These are phyloP conservation scores for Ophiostoma perfectum DNA, from an alignment of 2,329 filamentous ascomycete genomes.

Conservation along the genomic window DNA sequence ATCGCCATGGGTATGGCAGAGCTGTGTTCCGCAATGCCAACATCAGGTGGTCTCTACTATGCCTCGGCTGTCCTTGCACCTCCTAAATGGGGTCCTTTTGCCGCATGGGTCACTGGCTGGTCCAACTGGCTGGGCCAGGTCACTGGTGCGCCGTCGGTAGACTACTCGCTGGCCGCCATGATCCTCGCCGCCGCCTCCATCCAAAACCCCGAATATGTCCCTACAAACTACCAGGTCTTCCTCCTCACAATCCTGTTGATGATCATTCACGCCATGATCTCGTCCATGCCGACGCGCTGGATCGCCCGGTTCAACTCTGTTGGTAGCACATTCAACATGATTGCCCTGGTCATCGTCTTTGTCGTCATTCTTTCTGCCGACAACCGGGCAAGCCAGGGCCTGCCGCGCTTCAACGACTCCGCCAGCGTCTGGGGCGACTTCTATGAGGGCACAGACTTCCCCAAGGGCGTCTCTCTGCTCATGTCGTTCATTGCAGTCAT, in stretches of 20 bases:
- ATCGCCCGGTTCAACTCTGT: constrained; percentile 65
- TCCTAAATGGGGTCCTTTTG: constrained; percentile 58
- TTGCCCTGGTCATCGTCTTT: constrained; percentile 59
- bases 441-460: constrained; percentile 61
- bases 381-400: constrained; percentile 47
- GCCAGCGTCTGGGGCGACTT: constrained; percentile 61
- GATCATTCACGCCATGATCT: constrained; percentile 61
- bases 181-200: constrained; percentile 67
- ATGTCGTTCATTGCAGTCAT: constrained; percentile 69
- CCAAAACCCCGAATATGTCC: constrained; percentile 58
- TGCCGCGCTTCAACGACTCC: constrained; percentile 35
- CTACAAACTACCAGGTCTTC: constrained; percentile 61
- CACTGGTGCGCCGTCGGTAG: constrained; percentile 60
- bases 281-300: constrained; percentile 65
- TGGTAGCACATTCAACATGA: constrained; percentile 65
- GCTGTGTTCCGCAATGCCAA: constrained; percentile 68
- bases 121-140: constrained; percentile 65
- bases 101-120: constrained; percentile 65
- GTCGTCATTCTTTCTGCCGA: constrained; percentile 60
- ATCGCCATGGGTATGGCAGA: constrained; percentile 66
- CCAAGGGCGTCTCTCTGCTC: constrained; percentile 60
- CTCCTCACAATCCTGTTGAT: constrained; percentile 62
- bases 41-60: constrained; percentile 68
- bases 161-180: constrained; percentile 64
- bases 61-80: constrained; percentile 66